Base-by-base conservation (phyloP, 2,329 filamentous ascomycete species). In the Colletotrichum lentis region DNA sequence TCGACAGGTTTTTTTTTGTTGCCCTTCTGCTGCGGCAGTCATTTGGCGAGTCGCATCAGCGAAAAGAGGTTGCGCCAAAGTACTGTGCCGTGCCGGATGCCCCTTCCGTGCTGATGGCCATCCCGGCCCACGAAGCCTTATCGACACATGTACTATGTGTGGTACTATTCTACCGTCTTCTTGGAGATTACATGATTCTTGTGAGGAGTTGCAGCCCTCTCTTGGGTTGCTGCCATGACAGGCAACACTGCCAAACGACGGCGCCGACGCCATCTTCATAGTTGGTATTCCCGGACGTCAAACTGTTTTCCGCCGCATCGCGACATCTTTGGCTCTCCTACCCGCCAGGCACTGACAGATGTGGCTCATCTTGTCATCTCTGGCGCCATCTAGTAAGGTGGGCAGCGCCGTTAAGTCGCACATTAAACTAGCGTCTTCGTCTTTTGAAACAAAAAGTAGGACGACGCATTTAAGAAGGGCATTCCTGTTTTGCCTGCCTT, bases 361-460 rank as follows among this genome's bases (percentile, higher is more conserved):
- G 18, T 20, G n/a, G 20, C 20, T 57, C 16, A 5, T 7, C 27
- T 27, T 14, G 43, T 35, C 4, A 31, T 20, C 37, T 18, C 16
- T 47, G 14, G 20, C 39, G 20, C 18, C 22, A 52, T 31, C 41
- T 22, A 35, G 49, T 35, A 43, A 54, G n/a, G 54, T 37, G 54
- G 47, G 43, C 14, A 37, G 31, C 12, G 5, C 14, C 31, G 16
- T 10, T 11, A 24, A 22, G 50, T 37, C 31, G 24, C 41, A 53
- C 43, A 14, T 24, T 16, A 43, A 18, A 31, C 37, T 7, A 49
- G 16, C 37, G 46, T 20, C 12, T 20, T 22, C 7, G 22, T 53
- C 47, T 67, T 67, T 59, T 54, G 65, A 59, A 67, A 67, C 60
- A 22, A 58, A 49, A 20, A n/a, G 35, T 35, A 16, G n/a, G 39